Percentiles rank a stretch among this genome's conserved stretches.
These are phyloP conservation scores for Penicillium lagena DNA, from an alignment of 495 filamentous ascomycete genomes.

Conservation along the genomic window DNA sequence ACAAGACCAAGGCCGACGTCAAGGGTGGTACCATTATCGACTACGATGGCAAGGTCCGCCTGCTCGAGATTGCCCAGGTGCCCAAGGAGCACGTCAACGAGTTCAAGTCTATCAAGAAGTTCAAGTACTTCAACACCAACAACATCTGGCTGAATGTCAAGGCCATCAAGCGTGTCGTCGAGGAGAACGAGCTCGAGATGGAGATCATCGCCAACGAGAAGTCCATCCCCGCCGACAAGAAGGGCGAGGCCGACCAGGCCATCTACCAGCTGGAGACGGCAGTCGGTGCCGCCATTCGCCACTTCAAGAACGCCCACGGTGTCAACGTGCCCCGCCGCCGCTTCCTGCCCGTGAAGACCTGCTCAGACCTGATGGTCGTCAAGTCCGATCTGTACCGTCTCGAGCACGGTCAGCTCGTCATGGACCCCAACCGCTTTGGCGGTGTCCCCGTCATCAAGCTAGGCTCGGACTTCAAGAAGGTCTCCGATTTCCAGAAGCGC, in stretches of 20 bases:
- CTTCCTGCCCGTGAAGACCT: slow-evolving; percentile 99
- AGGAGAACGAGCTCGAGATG: slow-evolving; percentile 97
- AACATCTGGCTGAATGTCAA: slow-evolving; percentile 99
- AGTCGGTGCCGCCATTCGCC: slow-evolving; percentile 95
- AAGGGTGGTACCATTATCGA: slow-evolving; percentile 99
- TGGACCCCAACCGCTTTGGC: slow-evolving; percentile 93
- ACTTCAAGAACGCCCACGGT: slow-evolving; percentile 97
- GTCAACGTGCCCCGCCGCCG: slow-evolving; percentile 97
- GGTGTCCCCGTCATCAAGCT: slow-evolving; percentile 99
- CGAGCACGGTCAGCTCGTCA: slow-evolving; percentile 95
- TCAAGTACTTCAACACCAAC: slow-evolving; percentile 99
- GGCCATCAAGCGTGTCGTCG: slow-evolving; percentile 97
- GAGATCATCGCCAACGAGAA: slow-evolving; percentile 99
- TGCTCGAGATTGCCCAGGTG: slow-evolving; percentile 99
- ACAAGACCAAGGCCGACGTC: slow-evolving; percentile 99
- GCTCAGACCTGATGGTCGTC: slow-evolving; percentile 98
- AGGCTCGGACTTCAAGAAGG: slow-evolving; percentile 99
- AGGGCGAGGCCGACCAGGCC: slow-evolving; percentile 95
- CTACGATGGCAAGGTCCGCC: slow-evolving; percentile 91
- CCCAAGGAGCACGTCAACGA: slow-evolving; percentile 99
- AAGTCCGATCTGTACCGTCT: slow-evolving; percentile 99
- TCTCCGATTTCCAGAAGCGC: slow-evolving; percentile 98
- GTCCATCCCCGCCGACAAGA: slow-evolving; percentile 97
- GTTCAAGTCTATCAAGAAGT: slow-evolving; percentile 99
- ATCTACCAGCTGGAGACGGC: slow-evolving; percentile 98